Base-by-base conservation (phyloP, 2,329 filamentous ascomycete genomes). In the Fusarium xyrophilum region DNA sequence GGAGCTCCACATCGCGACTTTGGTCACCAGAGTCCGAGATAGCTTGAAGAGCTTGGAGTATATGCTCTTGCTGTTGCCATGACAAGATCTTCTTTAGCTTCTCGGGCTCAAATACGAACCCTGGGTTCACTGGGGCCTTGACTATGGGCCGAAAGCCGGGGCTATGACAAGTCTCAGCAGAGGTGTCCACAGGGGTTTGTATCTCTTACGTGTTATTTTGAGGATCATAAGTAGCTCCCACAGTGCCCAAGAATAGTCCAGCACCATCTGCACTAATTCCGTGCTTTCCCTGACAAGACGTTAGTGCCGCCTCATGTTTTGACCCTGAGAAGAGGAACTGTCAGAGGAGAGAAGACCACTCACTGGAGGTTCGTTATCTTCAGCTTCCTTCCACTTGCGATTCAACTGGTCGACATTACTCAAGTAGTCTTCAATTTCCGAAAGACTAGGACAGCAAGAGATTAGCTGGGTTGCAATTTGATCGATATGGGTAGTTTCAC, bases 181-280 rank as follows among this genome's bases (percentile, higher is more conserved):
- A n/a, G 30, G 6, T 12, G 4, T 35, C 7, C 17, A 17, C 10
- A 7, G 6, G 33, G 1, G 33, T 35, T 17, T 7, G 33, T 19
- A 35, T 19, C 9, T 25, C 40, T 13, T 14, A 54, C 52, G 52
- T 55, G 14, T 55, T 55, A 11, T 55, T 55, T 3, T 55, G 52
- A 0, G 52, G 52, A 17, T 55, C 52, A 14, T 55, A 55, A 3
- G 39, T 55, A 6, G 52, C 52, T 8, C 52, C 52, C 2, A 47
- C n/a, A 1, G 52, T 55, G 1, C 52, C 52, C 1, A 55, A 8
- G 15, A 47, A 47, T 6, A 55, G 15, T 1, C 52, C 52, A 5
- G 52, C 52, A 5, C 52, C 52, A 3, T 55, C 52, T 36, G 52
- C 52, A 21, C 52, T 55, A 2, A 55, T 35, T 0, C 52, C 52